Evolutionary conservation across 352 stramenopile genomes (phyloP), one percentile per base, ranked within the genome.

Genomic region (Elongisporangium prolatum): DNA sequence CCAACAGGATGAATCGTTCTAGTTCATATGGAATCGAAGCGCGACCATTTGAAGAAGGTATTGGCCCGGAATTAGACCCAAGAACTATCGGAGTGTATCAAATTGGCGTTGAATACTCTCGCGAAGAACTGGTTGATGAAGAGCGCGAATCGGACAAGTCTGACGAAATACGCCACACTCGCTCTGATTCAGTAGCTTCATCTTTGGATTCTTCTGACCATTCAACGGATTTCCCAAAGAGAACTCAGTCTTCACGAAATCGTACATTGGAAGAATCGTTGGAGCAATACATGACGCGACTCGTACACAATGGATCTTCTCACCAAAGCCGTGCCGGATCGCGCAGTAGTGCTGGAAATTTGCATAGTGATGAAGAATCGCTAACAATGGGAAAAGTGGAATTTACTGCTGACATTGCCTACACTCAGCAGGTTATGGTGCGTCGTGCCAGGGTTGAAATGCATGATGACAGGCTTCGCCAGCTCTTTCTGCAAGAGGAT

Each of bases 401-500:
- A 44, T 4, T 13, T 16, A 44, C 28, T 38, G 2, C 28, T 38
- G 13, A 10, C 28, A 38, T 7, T 44, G 34, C 11, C 7, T 44
- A 44, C 34, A 44, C 9, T 44, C 10, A 44, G 34, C 34, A 44
- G 11, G 10, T 44, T 17, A 2, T 4, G 11, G 34, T 44, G 1
- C 34, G 4, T 17, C 34, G 17, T 53, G 9, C 14, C 37, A 38
- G 54, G 13, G 16, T 18, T 5, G 50, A 20, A 8, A 38, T 24
- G 48, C 25, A 56, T 0, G 64, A 71, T 18, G 67, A 68, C 49
- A 60, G 50, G 18, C 66, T 91, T 2, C 50, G 81, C 21, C 59
- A 63, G 18, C 58, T 91, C 4, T 71, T 89, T 18, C 59, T 68
- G 24, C 77, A 86, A 40, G 75, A 74, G 2, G 80, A 91, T 24